These are phyloP conservation scores for Cercis canadensis DNA, from an alignment of 306 rosid species.

Conservation along the genomic window DNA sequence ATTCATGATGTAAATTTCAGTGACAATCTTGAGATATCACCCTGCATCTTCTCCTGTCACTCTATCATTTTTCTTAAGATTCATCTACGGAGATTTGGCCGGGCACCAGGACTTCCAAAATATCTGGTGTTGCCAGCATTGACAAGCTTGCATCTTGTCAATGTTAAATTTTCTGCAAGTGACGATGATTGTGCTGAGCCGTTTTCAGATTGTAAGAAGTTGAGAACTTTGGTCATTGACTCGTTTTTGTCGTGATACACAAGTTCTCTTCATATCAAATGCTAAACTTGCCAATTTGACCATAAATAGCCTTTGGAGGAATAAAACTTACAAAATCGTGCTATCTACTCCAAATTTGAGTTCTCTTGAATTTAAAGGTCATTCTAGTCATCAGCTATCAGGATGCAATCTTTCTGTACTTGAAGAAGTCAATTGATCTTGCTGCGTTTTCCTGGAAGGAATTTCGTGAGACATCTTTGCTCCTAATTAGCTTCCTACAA, in stretches of 20 bases:
- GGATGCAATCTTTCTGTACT: conserved; percentile 23
- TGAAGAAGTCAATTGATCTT: background rate
- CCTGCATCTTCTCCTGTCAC: background rate
- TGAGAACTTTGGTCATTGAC: too few relatives aligned
- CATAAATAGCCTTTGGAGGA: too few relatives aligned
- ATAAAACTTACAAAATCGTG: background rate
- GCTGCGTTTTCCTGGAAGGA: background rate
- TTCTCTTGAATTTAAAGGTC: background rate
- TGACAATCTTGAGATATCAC: too few relatives aligned
- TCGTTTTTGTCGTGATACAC: too few relatives aligned
- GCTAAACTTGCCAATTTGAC: too few relatives aligned
- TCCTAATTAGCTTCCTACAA: conserved; percentile 28
- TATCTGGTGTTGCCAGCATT: background rate
- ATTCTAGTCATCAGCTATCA: conserved; percentile 28
- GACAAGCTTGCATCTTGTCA: conserved; percentile 1
- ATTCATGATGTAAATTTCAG: too few relatives aligned
- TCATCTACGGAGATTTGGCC: background rate
- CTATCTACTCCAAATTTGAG: conserved; percentile 37
- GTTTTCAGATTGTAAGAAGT: too few relatives aligned
- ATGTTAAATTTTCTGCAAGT: conserved; percentile 8
- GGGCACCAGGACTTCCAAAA: conserved; percentile 18
- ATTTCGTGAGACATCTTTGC: background rate
- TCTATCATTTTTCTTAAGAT: conserved; percentile 37
- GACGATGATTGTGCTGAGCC: too few relatives aligned
- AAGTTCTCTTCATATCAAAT: too few relatives aligned